A percentile compares a stretch with the other conserved stretches of the same genome.
Evolutionary conservation across 345 rosid genomes (phyloP).

Genomic region (Boechera retrofracta): DNA sequence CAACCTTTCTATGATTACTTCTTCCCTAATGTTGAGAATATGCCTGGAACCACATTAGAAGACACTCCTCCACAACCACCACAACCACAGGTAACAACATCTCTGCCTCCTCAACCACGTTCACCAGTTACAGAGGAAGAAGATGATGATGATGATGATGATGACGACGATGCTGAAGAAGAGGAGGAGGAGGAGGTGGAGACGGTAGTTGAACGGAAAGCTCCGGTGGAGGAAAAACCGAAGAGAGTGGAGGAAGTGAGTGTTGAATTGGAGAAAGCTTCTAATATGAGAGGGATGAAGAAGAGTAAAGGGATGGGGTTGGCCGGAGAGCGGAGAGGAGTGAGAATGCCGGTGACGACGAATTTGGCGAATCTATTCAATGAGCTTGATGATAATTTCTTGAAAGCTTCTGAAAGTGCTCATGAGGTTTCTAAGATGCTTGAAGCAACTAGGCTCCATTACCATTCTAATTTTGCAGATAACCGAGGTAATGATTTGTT

Average conservation of each 20-base stretch:
- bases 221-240: constrained; percentile 48
- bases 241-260: constrained; percentile 44
- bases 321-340: constrained; percentile 51
- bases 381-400: constrained; percentile 85
- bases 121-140: constrained; percentile 38
- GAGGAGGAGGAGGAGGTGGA: constrained; percentile 43
- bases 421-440: constrained; percentile 93
- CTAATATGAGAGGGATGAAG: constrained; percentile 51
- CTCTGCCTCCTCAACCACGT: constrained; percentile 45
- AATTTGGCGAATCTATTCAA: constrained; percentile 60
- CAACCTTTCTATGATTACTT: constrained; percentile 55
- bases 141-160: constrained; percentile 15
- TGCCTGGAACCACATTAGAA: constrained; percentile 70
- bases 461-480: constrained; percentile 99
- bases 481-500: constrained; percentile 51
- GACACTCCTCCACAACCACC: constrained; percentile 51
- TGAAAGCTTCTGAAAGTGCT: constrained; percentile 90
- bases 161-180: constrained; percentile 7
- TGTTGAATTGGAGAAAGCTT: constrained; percentile 46
- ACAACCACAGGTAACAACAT: constrained; percentile 48
- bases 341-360: constrained; percentile 35
- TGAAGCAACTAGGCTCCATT: constrained; percentile 93
- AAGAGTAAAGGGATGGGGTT: constrained; percentile 46
- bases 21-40: constrained; percentile 54
- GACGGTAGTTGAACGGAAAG: constrained; percentile 45